phyloP scores from a whole-genome alignment of 306 rosid genomes.

The Heteromeles arbutifolia region DNA sequence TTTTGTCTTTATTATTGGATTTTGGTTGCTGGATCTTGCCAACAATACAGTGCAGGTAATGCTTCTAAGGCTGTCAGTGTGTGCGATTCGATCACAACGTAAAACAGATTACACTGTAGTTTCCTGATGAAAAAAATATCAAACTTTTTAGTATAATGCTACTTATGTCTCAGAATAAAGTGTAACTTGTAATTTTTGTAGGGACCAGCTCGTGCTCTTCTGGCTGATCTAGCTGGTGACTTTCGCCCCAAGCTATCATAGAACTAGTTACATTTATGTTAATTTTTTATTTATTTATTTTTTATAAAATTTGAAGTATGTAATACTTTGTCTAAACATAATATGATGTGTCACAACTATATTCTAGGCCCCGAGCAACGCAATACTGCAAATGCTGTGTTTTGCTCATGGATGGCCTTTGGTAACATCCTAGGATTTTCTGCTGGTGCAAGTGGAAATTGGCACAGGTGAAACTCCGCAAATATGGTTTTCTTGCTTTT shows the following conservation, averaged over 20 bases:
- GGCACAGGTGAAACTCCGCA: constrained; percentile 66
- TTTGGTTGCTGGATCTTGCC: constrained; percentile 99
- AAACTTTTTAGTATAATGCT: neutral
- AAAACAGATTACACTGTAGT: neutral
- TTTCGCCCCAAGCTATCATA: neutral
- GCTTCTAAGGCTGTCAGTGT: constrained; percentile 13
- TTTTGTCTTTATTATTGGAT: constrained; percentile 77
- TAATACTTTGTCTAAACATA: constrained; percentile 1
- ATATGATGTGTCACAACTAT: constrained; percentile 2
- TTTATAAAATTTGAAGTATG: neutral
- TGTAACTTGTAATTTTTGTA: constrained; percentile 27
- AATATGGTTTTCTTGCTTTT: constrained; percentile 1
- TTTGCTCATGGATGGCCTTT: constrained; percentile 99
- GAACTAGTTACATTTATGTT: neutral
- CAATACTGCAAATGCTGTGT: constrained; percentile 82
- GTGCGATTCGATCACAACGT: neutral
- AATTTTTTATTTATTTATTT: neutral
- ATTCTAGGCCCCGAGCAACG: constrained; percentile 84
- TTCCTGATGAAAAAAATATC: neutral
- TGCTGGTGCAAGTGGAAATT: constrained; percentile 89
- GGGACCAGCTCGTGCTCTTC: constrained; percentile 99
- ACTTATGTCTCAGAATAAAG: constrained; percentile 6
- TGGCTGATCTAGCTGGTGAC: constrained; percentile 90
- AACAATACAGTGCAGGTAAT: constrained; percentile 95
- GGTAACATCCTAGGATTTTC: constrained; percentile 98